phyloP scores from a whole-genome alignment of 2,329 filamentous ascomycete genomes.

The Phyllosticta citriasiana region DNA sequence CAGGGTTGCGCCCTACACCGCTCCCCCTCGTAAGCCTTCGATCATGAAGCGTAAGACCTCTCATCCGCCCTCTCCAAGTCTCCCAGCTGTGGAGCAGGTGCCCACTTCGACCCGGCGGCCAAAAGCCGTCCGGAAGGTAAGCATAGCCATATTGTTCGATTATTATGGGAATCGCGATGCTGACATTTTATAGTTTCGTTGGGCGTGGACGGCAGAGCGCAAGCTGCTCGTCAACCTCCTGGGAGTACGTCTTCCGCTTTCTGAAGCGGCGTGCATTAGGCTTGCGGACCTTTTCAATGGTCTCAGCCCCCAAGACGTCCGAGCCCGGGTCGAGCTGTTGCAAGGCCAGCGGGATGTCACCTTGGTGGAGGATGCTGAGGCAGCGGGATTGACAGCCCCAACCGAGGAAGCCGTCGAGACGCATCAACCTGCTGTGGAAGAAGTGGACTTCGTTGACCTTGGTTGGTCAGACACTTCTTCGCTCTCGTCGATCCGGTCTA shows the following conservation, averaged over 20 bases:
- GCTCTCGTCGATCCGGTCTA: background rate
- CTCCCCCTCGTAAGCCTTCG: too few species aligned
- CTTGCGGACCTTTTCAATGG: slow-evolving; percentile 1
- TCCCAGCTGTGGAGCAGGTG: too few species aligned
- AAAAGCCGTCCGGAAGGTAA: too few species aligned
- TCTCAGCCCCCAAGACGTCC: background rate
- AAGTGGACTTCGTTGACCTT: background rate
- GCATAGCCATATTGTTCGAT: too few species aligned
- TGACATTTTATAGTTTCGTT: background rate
- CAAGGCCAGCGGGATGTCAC: background rate
- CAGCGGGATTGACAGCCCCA: background rate
- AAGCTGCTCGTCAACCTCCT: slow-evolving; percentile 1
- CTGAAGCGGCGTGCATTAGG: background rate
- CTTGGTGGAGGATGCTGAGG: background rate
- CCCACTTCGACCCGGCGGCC: too few species aligned
- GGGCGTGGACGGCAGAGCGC: background rate
- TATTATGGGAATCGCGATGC: too few species aligned
- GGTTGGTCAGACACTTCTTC: background rate
- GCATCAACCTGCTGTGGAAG: background rate
- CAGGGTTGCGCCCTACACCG: too few species aligned
- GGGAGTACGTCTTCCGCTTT: background rate
- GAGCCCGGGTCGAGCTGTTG: background rate
- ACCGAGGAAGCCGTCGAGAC: background rate
- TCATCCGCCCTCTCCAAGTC: too few species aligned
- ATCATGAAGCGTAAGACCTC: too few species aligned